Evolutionary conservation across 1,139 yeast species (phyloP).

Genomic region (Williopsis jadinii): DNA sequence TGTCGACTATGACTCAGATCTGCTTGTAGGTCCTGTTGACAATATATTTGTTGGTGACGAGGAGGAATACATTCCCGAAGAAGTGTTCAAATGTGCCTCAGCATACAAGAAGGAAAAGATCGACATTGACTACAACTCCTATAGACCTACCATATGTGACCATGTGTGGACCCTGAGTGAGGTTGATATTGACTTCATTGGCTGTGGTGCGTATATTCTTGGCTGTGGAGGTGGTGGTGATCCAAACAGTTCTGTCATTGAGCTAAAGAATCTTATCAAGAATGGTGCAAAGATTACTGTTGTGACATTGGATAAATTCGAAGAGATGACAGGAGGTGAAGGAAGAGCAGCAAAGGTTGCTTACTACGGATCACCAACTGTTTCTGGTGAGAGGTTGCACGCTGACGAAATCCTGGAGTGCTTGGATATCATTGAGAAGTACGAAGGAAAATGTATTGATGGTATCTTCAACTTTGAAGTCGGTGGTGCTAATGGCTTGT

Average conservation of each 20-base stretch:
- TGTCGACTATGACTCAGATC: slow-evolving; percentile 26
- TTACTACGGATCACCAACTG: slow-evolving; percentile 41
- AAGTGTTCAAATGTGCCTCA: background rate
- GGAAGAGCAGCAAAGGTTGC: slow-evolving; percentile 25
- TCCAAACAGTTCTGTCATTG: slow-evolving; percentile 33
- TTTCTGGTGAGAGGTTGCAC: slow-evolving; percentile 32
- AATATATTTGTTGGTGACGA: too few relatives aligned
- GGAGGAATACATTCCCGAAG: slow-evolving; percentile 6
- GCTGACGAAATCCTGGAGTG: slow-evolving; percentile 32
- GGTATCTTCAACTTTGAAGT: slow-evolving; percentile 33
- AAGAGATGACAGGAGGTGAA: slow-evolving; percentile 16
- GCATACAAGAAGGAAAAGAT: slow-evolving; percentile 7
- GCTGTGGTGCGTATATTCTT: slow-evolving; percentile 37
- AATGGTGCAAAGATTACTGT: slow-evolving; percentile 30
- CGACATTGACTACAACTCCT: slow-evolving; percentile 24
- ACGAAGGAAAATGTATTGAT: slow-evolving; percentile 23
- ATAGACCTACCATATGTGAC: slow-evolving; percentile 28
- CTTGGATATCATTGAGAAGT: slow-evolving; percentile 25
- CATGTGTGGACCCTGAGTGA: slow-evolving; percentile 36
- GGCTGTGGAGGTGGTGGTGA: slow-evolving; percentile 48
- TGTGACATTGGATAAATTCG: slow-evolving; percentile 29
- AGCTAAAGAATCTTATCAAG: slow-evolving; percentile 28
- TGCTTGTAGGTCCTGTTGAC: too few relatives aligned
- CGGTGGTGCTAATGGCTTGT: slow-evolving; percentile 38
- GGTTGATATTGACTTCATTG: slow-evolving; percentile 33